Base-by-base conservation (phyloP, 305 asterid species). In the Galium porrigens region DNA sequence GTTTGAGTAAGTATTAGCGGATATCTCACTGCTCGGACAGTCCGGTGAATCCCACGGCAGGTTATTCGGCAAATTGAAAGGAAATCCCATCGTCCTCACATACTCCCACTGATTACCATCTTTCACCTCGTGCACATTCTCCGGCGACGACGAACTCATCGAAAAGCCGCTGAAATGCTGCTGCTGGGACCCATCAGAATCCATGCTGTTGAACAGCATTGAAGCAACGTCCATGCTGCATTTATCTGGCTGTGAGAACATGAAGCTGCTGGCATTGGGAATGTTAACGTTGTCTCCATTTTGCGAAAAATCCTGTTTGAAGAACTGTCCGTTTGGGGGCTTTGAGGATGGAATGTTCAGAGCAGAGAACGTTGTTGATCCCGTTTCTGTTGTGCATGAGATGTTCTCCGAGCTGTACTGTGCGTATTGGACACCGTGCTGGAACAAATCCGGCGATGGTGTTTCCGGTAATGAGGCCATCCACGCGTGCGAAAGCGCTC, bases 41-140 rank as follows among this genome's bases (percentile, higher is more conserved):
- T 86, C 74, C 8, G 94, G 88, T 51, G 92, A 83, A 54, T 84
- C 88, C 96, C 96, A 88, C 44, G 83, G 79, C 65, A 77, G 66
- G 63, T 61, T 72, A 36, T 44, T 44, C n/a, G 75, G 69, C 63
- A 82, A 68, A 77, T 82, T 81, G 78, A 86, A 88, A 2, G 96
- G 96, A 66, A 85, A 82, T 54, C 80, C 95, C 61, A 85, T 76
- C 4, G 86, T 58, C 59, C 81, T 56, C 17, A 76, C 70, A 4
- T 66, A 76, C 12, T 67, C 85, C 87, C 89, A 84, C 48, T 77
- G 64, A 46, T 69, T 63, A 30, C 66, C 72, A 1, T 37, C 37
- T 32, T 62, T 72, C 10, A 17, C 58, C 0, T 65, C 17, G 0
- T 42, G 49, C 49, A 42, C 11, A 3, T 44, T 4, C 51, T 12